Conservation (phyloP, 2,329 filamentous ascomycete genomes). For the Aspergillus persii region DNA sequence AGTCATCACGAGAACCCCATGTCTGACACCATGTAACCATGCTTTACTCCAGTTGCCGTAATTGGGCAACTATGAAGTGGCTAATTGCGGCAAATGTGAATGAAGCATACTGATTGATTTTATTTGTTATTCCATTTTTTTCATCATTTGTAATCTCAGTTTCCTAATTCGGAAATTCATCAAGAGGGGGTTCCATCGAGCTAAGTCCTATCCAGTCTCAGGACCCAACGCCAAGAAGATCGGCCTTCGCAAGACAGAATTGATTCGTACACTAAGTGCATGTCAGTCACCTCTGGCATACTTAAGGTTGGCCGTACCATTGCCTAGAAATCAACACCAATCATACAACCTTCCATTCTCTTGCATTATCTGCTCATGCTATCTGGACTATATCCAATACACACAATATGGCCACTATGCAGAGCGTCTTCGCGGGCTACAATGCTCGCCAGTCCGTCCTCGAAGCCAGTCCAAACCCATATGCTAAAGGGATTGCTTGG, state of each 20-base stretch:
- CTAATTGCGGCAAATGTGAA: too few species aligned
- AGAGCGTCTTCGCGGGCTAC: slow-evolving; percentile 44
- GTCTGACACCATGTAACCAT: too few species aligned
- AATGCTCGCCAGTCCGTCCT: slow-evolving; percentile 31
- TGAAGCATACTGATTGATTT: too few species aligned
- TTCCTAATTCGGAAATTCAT: not conserved
- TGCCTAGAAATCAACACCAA: not conserved
- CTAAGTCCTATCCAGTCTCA: not conserved
- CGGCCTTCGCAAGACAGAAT: not conserved
- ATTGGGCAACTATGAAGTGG: too few species aligned
- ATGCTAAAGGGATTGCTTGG: slow-evolving; percentile 50
- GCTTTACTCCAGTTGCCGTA: too few species aligned
- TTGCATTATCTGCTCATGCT: not conserved
- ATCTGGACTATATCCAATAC: not conserved
- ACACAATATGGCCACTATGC: slow-evolving; percentile 44
- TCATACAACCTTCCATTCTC: not conserved
- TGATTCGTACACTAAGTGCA: not conserved
- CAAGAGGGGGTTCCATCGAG: not conserved
- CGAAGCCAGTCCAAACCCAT: slow-evolving; percentile 36
- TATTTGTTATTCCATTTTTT: too few species aligned
- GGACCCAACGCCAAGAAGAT: not conserved
- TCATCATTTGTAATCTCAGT: not conserved
- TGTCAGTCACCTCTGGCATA: not conserved
- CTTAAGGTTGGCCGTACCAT: not conserved
- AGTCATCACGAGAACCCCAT: too few species aligned